Percentiles rank a stretch among this genome's conserved stretches.
These are phyloP conservation scores for Alternaria sp. DNA, from an alignment of 2,329 filamentous ascomycete genomes.

Conservation along the genomic window DNA sequence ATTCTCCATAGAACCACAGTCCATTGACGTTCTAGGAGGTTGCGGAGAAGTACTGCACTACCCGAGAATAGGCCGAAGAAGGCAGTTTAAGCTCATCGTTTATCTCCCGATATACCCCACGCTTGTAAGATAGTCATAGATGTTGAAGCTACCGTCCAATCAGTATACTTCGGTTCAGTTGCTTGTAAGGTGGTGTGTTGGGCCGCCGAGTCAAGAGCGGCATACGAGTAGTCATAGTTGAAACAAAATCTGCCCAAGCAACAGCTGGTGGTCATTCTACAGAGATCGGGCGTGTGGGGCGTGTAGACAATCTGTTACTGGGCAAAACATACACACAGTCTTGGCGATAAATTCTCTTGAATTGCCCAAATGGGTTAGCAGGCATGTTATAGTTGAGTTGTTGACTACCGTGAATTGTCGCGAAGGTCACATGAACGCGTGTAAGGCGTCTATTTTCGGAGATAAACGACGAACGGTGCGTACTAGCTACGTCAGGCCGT, in stretches of 20 bases:
- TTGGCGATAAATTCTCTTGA: neutral
- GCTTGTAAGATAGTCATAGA: neutral
- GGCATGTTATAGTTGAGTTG: neutral
- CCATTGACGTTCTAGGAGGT: neutral
- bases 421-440: constrained; percentile 21
- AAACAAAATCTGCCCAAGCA: neutral
- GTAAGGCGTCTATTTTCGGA: constrained; percentile 18
- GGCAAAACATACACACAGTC: neutral
- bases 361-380: neutral
- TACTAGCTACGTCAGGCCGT: constrained; percentile 17
- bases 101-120: neutral
- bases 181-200: neutral
- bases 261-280: neutral
- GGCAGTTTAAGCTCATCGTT: neutral
- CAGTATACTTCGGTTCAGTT: neutral
- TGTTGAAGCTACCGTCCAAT: neutral
- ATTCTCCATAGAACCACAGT: neutral
- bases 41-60: neutral
- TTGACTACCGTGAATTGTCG: constrained; percentile 6
- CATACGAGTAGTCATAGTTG: neutral
- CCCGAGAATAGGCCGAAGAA: neutral
- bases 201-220: neutral
- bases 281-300: neutral
- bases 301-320: neutral
- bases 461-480: constrained; percentile 6